Evolutionary conservation across 2,329 filamentous ascomycete genomes (phyloP).

Genomic region (Colletotrichum lentis): DNA sequence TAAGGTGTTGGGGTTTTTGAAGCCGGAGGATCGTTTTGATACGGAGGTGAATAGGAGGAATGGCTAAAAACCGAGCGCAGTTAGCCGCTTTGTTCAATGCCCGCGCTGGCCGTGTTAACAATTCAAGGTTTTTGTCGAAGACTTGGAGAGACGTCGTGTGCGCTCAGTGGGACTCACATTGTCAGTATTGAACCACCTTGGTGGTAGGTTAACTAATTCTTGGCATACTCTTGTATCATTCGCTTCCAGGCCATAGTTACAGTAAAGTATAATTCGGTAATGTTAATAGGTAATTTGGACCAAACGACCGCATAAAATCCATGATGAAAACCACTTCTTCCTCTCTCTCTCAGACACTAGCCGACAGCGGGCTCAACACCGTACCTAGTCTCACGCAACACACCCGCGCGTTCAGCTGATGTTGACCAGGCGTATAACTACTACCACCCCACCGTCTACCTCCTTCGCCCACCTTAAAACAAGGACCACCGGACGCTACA

Average conservation of each 20-base stretch:
- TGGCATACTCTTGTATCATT: too few species aligned
- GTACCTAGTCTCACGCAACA: conserved; percentile 7
- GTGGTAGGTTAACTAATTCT: too few species aligned
- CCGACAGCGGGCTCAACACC: background rate
- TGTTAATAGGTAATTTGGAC: background rate
- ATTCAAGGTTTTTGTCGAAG: too few species aligned
- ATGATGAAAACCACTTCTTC: background rate
- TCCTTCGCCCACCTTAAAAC: background rate
- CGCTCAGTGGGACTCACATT: too few species aligned
- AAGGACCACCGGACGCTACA: conserved; percentile 1
- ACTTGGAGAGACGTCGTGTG: too few species aligned
- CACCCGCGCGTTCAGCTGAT: background rate
- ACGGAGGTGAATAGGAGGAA: too few species aligned
- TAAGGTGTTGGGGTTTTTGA: too few species aligned
- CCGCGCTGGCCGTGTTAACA: too few species aligned
- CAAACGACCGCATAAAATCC: background rate
- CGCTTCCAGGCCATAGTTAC: background rate
- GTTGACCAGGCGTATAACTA: conserved; percentile 12
- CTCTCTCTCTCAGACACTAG: background rate
- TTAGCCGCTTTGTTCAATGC: too few species aligned
- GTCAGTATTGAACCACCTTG: too few species aligned
- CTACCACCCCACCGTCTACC: conserved; percentile 4
- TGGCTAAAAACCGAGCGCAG: too few species aligned
- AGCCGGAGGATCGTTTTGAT: too few species aligned
- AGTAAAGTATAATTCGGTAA: background rate